Percentiles rank a stretch among this genome's conserved stretches.
Conservation (phyloP, 176 grass and related monocot species). For the Phoenix dactylifera region DNA sequence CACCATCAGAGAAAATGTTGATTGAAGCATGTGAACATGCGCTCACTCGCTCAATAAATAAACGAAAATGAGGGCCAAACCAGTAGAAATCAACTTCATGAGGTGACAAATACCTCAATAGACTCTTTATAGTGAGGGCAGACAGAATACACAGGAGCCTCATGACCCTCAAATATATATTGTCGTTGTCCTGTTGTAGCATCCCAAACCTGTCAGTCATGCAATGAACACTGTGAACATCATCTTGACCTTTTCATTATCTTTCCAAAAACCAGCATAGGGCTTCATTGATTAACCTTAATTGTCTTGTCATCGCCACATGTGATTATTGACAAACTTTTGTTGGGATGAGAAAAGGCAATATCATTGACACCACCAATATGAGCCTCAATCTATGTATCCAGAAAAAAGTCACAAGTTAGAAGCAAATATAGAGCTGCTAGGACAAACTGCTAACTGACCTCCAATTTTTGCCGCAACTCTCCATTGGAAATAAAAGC, state of each 20-base stretch:
- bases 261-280: too few species aligned
- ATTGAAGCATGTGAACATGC: too few species aligned
- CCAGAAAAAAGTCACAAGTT: slow-evolving; percentile 24
- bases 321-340: slow-evolving; percentile 90
- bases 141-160: slow-evolving; percentile 92
- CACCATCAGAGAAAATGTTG: too few species aligned
- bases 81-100: too few species aligned
- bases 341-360: slow-evolving; percentile 95
- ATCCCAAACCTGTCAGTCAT: slow-evolving; percentile 84
- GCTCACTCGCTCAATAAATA: too few species aligned
- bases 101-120: slow-evolving; percentile 61
- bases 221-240: not conserved
- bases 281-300: slow-evolving; percentile 35
- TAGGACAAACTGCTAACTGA: slow-evolving; percentile 21
- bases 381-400: slow-evolving; percentile 85
- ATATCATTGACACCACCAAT: slow-evolving; percentile 97
- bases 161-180: slow-evolving; percentile 94
- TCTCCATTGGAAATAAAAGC: slow-evolving; percentile 76
- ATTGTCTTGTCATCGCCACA: slow-evolving; percentile 98
- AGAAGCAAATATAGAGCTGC: slow-evolving; percentile 8
- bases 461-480: slow-evolving; percentile 81
- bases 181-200: slow-evolving; percentile 85
- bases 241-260: too few species aligned
- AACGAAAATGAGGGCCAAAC: not conserved
- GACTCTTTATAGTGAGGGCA: slow-evolving; percentile 97